Conservation (phyloP, 2,329 filamentous ascomycete species). For the Stagonosporopsis cucurbitacearum region DNA sequence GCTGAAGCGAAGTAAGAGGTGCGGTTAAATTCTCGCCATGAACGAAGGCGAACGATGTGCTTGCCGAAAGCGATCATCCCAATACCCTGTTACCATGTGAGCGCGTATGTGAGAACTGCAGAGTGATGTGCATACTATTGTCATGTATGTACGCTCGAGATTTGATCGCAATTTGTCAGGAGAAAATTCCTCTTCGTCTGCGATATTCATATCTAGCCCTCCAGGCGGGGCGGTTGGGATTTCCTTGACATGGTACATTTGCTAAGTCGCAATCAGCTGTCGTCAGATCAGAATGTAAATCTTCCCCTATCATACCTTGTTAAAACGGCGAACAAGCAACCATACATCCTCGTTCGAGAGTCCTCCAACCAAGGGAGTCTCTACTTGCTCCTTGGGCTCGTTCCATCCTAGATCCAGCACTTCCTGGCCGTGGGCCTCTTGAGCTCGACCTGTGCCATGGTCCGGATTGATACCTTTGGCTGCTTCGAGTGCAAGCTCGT, state of each 20-base stretch:
- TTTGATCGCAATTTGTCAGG: constrained; percentile 82
- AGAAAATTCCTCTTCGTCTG: constrained; percentile 83
- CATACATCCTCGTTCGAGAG: constrained; percentile 76
- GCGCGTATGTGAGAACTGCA: neutral
- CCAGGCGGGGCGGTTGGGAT: constrained; percentile 66
- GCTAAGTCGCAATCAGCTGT: constrained; percentile 48
- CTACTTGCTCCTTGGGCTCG: constrained; percentile 62
- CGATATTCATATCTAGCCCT: constrained; percentile 78
- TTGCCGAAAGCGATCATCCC: constrained; percentile 71
- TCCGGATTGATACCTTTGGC: constrained; percentile 45
- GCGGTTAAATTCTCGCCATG: constrained; percentile 75
- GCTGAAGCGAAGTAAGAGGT: constrained; percentile 71
- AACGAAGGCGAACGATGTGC: constrained; percentile 76
- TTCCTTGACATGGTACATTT: constrained; percentile 75
- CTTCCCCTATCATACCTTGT: constrained; percentile 61
- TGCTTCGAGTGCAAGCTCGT: constrained; percentile 53
- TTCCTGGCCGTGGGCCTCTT: constrained; percentile 55
- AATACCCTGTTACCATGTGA: constrained; percentile 55
- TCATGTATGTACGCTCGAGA: constrained; percentile 82
- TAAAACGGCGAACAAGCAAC: constrained; percentile 74
- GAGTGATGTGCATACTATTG: constrained; percentile 56
- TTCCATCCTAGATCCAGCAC: constrained; percentile 75
- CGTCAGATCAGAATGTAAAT: too few species aligned
- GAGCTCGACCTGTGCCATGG: constrained; percentile 56
- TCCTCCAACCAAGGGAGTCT: constrained; percentile 68